These are phyloP conservation scores for Pythium dissimile DNA, from an alignment of 352 stramenopile genomes.

Conservation along the genomic window DNA sequence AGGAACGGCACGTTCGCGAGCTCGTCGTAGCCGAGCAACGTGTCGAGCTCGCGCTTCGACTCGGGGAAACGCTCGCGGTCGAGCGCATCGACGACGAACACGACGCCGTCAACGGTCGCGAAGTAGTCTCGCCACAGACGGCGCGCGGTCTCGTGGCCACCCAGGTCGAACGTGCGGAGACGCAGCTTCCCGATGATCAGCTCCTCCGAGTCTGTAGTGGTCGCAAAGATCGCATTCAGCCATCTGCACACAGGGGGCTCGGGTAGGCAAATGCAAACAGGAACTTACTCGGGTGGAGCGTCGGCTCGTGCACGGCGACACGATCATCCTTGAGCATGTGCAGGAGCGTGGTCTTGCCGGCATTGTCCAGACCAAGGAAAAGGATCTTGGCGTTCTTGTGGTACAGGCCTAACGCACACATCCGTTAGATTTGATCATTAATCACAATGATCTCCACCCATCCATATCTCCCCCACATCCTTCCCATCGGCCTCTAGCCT, in stretches of 20 bases:
- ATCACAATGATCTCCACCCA: no score
- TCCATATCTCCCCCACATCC: neutral
- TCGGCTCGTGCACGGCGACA: slow-evolving; percentile 95
- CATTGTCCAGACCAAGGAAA: slow-evolving; percentile 99
- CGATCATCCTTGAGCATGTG: slow-evolving; percentile 99
- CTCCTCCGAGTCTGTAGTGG: slow-evolving; percentile 80
- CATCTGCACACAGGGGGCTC: neutral
- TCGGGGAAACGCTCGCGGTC: slow-evolving; percentile 98
- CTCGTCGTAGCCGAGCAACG: slow-evolving; percentile 96
- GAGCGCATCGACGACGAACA: slow-evolving; percentile 99
- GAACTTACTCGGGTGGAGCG: slow-evolving; percentile 91
- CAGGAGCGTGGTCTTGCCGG: slow-evolving; percentile 99
- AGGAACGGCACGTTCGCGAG: slow-evolving; percentile 98
- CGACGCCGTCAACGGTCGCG: slow-evolving; percentile 98
- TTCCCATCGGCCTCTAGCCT: no score
- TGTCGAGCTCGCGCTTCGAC: slow-evolving; percentile 98
- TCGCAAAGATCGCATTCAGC: neutral
- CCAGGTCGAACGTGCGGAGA: slow-evolving; percentile 99
- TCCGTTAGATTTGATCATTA: no score
- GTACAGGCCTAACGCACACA: slow-evolving; percentile 94
- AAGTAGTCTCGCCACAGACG: slow-evolving; percentile 99
- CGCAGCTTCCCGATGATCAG: slow-evolving; percentile 96
- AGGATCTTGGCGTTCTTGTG: slow-evolving; percentile 99
- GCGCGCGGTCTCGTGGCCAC: slow-evolving; percentile 97
- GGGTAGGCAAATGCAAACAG: neutral